Base-by-base conservation (phyloP, 495 filamentous ascomycete genomes). In the Neurospora sp. region DNA sequence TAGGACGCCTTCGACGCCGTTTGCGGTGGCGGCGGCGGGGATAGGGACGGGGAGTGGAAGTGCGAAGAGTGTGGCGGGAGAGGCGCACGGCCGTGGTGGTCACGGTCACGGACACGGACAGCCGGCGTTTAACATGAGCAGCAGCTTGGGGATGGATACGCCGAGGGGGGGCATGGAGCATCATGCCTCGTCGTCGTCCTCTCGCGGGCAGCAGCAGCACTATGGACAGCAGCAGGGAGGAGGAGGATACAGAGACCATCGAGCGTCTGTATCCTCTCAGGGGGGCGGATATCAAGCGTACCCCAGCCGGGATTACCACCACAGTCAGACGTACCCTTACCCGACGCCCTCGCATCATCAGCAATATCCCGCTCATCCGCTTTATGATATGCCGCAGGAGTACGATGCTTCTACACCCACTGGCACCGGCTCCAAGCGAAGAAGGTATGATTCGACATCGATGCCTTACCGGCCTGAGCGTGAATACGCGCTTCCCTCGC, bases 1-100 rank as follows among this genome's bases (percentile, higher is more conserved):
- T 9, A 80, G 82, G 68, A 86, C 85, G 18, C 87, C 87, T 4
- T 78, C 79, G 31, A 89, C 86, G n/a, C 87, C 86, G 14, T 88
- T 83, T 76, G 71, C 82, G 48, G 76, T 79, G n/a, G 39, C 35
- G 0, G 35, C 35, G 35, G 35, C 35, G 35, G 35, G 35, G 6
- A 37, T 37, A 5, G 35, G 35, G 35, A 31, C 3, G 31, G 31
- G 31, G 31, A 31, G 31, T 31, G 31, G 31, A 31, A 37, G 35
- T 37, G 35, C 5, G 35, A 37, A 37, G 35, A 37, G 4, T 2
- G 31, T 35, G 31, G 2, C 35, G 0, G 35, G 35, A 37, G 35
- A 37, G 35, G 35, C 5, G 5, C 35, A 37, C 35, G 35, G 5
- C 35, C 35, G 35, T 7, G 35, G 35, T 31, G 12, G 22, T 9